phyloP scores from a whole-genome alignment of 73 alveolate genomes.

The Halteria grandinella region DNA sequence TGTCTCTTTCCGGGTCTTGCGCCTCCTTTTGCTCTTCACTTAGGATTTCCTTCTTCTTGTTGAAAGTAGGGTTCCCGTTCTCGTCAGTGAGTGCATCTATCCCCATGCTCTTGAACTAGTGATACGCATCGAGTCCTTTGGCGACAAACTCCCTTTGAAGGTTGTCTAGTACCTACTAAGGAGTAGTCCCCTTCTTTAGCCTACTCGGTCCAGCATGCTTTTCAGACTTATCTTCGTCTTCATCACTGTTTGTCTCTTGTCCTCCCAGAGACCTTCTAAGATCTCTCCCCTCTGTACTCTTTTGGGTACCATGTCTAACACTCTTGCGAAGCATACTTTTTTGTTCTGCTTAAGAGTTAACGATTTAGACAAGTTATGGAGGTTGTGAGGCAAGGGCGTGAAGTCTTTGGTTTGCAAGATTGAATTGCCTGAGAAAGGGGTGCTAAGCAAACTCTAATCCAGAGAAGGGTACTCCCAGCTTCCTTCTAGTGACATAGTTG shows the following conservation, averaged over 20 bases:
- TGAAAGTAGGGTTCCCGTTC: no score
- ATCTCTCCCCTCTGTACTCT: constrained; percentile 22
- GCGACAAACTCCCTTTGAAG: constrained; percentile 32
- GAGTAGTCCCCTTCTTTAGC: constrained; percentile 18
- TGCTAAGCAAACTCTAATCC: constrained; percentile 57
- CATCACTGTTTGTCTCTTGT: no score
- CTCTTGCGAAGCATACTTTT: not conserved
- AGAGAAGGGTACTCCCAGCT: constrained; percentile 63
- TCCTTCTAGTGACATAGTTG: constrained; percentile 40
- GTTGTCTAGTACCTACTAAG: constrained; percentile 12
- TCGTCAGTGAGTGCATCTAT: no score
- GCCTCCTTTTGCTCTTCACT: not conserved
- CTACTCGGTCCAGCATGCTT: not conserved
- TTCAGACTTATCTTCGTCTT: not conserved
- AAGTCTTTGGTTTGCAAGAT: constrained; percentile 22
- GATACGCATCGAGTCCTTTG: constrained; percentile 51
- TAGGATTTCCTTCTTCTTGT: no score
- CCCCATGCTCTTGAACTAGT: constrained; percentile 23
- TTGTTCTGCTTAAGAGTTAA: not conserved
- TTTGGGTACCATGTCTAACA: not conserved
- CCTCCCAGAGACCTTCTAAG: no score
- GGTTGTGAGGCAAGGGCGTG: constrained; percentile 3
- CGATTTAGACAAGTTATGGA: constrained; percentile 11
- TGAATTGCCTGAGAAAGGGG: constrained; percentile 63
- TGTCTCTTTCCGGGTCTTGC: no score